Evolutionary conservation across 148 eudicot genomes (phyloP).

Genomic region (Pouteria glomerata): DNA sequence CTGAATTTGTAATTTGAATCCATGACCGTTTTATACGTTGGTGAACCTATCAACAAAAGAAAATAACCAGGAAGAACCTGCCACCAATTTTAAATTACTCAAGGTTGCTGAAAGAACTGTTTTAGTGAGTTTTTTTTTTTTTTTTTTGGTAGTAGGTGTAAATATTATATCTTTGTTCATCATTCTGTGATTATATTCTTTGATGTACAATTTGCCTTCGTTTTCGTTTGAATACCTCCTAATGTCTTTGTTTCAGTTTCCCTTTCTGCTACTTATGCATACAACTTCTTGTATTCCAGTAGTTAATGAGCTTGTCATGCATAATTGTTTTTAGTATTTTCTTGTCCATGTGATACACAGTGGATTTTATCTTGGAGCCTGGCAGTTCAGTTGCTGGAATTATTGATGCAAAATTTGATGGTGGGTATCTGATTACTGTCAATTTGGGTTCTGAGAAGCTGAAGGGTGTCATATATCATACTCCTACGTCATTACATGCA

Average conservation of each 20-base stretch:
- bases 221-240: neutral
- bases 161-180: neutral
- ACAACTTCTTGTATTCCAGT: neutral
- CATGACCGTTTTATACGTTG: no score
- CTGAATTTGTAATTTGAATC: no score
- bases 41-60: no score
- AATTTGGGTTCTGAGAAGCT: slow-evolving; percentile 59
- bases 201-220: neutral
- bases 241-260: neutral
- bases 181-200: neutral
- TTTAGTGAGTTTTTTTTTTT: neutral
- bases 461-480: slow-evolving; percentile 76
- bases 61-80: no score
- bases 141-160: neutral
- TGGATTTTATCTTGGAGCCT: slow-evolving; percentile 31
- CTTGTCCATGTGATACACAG: slow-evolving; percentile 36
- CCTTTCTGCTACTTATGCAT: slow-evolving; percentile 5
- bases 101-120: neutral
- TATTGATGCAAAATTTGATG: slow-evolving; percentile 69
- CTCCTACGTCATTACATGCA: slow-evolving; percentile 24
- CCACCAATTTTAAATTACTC: neutral
- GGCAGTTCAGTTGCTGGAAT: slow-evolving; percentile 58
- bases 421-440: slow-evolving; percentile 64
- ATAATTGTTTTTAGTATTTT: neutral
- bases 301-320: neutral